These are phyloP conservation scores for Papiliotrema terrestris DNA, from an alignment of 1,284 basidiomycete genomes.

Conservation along the genomic window DNA sequence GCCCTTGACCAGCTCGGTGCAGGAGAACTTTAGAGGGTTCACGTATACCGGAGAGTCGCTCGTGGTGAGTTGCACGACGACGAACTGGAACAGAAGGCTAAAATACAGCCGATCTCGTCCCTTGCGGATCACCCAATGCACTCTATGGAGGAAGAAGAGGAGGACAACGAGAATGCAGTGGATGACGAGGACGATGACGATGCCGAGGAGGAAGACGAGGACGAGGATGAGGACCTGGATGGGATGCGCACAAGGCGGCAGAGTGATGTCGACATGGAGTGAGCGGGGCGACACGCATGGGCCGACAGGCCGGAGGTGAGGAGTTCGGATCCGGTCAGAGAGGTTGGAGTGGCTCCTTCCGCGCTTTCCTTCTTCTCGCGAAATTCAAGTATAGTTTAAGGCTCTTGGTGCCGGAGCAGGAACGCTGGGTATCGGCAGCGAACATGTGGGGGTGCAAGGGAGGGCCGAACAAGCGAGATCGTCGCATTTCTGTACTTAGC, in stretches of 20 bases:
- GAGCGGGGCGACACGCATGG: not conserved
- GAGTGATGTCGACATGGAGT: slow-evolving; percentile 48
- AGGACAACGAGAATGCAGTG: slow-evolving; percentile 40
- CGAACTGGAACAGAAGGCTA: not conserved
- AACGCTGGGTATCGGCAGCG: not conserved
- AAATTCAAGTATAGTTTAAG: slow-evolving; percentile 1
- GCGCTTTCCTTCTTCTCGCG: no score
- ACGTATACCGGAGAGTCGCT: slow-evolving; percentile 84
- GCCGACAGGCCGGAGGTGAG: not conserved
- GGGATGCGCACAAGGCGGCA: slow-evolving; percentile 42
- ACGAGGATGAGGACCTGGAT: slow-evolving; percentile 43
- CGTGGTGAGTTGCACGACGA: slow-evolving; percentile 33
- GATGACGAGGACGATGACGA: slow-evolving; percentile 29
- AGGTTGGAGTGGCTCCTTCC: no score
- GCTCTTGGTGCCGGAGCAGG: not conserved
- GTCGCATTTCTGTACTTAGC: not conserved
- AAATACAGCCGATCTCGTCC: slow-evolving; percentile 49
- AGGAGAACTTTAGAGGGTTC: slow-evolving; percentile 91
- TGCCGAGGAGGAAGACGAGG: slow-evolving; percentile 35
- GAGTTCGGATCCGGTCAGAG: not conserved
- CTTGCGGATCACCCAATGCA: slow-evolving; percentile 46
- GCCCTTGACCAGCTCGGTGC: slow-evolving; percentile 80
- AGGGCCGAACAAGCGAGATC: not conserved
- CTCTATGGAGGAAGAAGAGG: slow-evolving; percentile 37
- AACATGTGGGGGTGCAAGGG: no score